Conservation (phyloP, 1,284 basidiomycete species). For the Ceratobasidium sp. region DNA sequence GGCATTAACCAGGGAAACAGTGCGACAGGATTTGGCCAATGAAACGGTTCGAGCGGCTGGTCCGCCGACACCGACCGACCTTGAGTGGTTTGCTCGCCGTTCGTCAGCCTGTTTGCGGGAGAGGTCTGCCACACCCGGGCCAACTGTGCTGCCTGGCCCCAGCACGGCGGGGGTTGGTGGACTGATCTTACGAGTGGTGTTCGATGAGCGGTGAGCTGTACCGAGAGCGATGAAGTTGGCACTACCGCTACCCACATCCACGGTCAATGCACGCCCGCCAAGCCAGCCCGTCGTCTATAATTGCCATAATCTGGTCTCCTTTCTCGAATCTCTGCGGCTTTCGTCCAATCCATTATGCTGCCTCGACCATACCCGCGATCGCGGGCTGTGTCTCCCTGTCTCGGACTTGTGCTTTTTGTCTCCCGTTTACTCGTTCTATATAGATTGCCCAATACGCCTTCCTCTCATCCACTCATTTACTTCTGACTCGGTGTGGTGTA, state of each 20-base stretch:
- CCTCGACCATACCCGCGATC: no score
- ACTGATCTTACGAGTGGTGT: not conserved
- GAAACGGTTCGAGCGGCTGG: constrained; percentile 4
- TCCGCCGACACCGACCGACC: constrained; percentile 9
- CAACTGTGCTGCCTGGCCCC: constrained; percentile 39
- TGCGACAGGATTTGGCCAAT: not conserved
- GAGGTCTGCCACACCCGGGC: constrained; percentile 22
- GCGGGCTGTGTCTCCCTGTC: no score
- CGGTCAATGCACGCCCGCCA: not conserved
- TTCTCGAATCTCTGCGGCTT: no score
- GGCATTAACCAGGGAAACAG: not conserved
- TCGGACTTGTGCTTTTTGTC: no score
- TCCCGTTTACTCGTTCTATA: no score
- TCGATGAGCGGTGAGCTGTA: not conserved
- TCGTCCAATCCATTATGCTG: no score
- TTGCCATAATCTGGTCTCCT: no score
- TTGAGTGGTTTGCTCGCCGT: not conserved
- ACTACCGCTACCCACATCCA: not conserved
- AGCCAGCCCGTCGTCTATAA: no score
- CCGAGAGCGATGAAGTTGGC: not conserved
- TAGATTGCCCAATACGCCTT: no score
- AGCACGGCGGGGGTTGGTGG: constrained; percentile 33
- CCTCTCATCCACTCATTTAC: no score
- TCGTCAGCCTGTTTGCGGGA: not conserved
- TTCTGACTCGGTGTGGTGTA: no score